Evolutionary conservation across 2,329 filamentous ascomycete species (phyloP).

Genomic region (Colletotrichum tropicicola): DNA sequence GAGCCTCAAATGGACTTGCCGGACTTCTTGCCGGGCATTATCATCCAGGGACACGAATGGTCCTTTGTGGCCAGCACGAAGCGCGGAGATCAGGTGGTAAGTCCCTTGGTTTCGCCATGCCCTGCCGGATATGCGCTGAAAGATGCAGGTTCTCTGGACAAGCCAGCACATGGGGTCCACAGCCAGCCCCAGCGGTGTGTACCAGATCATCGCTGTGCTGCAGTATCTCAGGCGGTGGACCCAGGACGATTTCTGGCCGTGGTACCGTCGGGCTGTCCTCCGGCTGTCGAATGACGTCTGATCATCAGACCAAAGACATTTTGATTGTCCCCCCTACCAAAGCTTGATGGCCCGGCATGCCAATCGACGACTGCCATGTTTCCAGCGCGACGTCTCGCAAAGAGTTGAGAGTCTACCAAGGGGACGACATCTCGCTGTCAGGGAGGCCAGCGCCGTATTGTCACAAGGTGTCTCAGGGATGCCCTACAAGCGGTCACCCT

Average conservation of each 20-base stretch:
- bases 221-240: constrained; percentile 29
- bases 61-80: constrained; percentile 13
- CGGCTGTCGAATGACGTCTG: too few relatives aligned
- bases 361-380: too few relatives aligned
- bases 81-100: not conserved
- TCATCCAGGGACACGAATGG: constrained; percentile 16
- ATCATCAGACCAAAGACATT: too few relatives aligned
- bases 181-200: constrained; percentile 26
- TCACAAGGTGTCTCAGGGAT: too few relatives aligned
- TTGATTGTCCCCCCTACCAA: too few relatives aligned
- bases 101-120: not conserved
- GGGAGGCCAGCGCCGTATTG: too few relatives aligned
- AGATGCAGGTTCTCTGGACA: constrained; percentile 9
- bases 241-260: constrained; percentile 20
- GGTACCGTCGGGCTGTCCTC: not conserved
- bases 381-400: too few relatives aligned
- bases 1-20: not conserved
- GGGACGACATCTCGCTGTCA: too few relatives aligned
- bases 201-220: constrained; percentile 28
- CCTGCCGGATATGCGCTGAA: not conserved
- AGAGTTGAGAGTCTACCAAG: too few relatives aligned
- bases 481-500: too few relatives aligned
- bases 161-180: constrained; percentile 22
- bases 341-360: too few relatives aligned
- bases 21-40: constrained; percentile 3